phyloP scores from a whole-genome alignment of 2,329 filamentous ascomycete genomes.

The Cladophialophora bantiana region DNA sequence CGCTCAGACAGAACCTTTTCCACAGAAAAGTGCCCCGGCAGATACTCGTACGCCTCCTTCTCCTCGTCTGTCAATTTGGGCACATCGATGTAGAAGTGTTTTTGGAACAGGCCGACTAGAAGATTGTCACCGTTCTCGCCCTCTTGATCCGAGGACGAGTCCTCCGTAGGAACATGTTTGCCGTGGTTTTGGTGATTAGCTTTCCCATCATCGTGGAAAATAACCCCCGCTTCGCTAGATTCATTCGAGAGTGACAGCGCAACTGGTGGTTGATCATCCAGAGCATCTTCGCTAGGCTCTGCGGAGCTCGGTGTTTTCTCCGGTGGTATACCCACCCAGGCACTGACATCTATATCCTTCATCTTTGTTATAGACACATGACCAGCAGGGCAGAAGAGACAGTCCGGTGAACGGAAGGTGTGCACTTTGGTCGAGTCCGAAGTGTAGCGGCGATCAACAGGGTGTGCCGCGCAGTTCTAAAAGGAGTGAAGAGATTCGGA shows the following conservation, averaged over 20 bases:
- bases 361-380: not conserved
- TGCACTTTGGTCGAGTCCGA: not conserved
- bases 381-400: not conserved
- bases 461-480: not conserved
- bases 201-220: constrained; percentile 23
- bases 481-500: not conserved
- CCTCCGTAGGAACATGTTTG: not conserved
- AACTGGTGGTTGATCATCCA: not conserved
- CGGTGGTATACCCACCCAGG: constrained; percentile 37
- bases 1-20: constrained; percentile 45
- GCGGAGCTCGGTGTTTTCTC: constrained; percentile 11
- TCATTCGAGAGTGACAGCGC: constrained; percentile 12
- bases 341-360: constrained; percentile 28
- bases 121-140: not conserved
- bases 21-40: constrained; percentile 50
- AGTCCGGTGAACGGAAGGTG: not conserved
- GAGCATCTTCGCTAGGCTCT: not conserved
- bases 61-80: constrained; percentile 45
- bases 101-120: constrained; percentile 15
- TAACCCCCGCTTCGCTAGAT: constrained; percentile 25
- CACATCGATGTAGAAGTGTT: constrained; percentile 44
- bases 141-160: constrained; percentile 1
- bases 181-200: not conserved
- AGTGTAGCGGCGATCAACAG: not conserved
- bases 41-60: constrained; percentile 47